Percentiles rank a stretch among this genome's conserved stretches.
These are phyloP conservation scores for Boletellus deceptivus DNA, from an alignment of 1,284 basidiomycete genomes.

Conservation along the genomic window DNA sequence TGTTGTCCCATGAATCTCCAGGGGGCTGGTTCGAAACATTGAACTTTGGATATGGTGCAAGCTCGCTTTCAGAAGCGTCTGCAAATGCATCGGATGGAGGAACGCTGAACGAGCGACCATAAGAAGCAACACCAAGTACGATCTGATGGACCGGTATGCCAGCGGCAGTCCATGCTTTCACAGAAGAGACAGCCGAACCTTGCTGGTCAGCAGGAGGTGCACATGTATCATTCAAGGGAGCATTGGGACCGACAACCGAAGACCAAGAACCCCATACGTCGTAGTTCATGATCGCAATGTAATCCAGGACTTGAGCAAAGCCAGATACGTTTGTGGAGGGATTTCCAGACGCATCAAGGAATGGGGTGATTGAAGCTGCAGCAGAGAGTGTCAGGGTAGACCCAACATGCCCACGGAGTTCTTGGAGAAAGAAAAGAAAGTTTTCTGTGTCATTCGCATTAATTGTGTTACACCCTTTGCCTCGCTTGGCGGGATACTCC, in stretches of 20 bases:
- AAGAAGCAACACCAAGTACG: slow-evolving; percentile 62
- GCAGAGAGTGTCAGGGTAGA: slow-evolving; percentile 54
- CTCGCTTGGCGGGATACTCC: slow-evolving; percentile 53
- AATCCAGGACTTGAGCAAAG: slow-evolving; percentile 48
- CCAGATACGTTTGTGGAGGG: slow-evolving; percentile 54
- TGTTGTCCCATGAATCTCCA: slow-evolving; percentile 44
- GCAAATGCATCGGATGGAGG: slow-evolving; percentile 30
- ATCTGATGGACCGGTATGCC: slow-evolving; percentile 64
- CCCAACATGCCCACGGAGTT: slow-evolving; percentile 41
- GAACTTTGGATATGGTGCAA: slow-evolving; percentile 40
- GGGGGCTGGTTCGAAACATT: slow-evolving; percentile 35
- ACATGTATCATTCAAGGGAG: slow-evolving; percentile 65
- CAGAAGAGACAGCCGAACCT: slow-evolving; percentile 62
- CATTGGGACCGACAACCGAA: slow-evolving; percentile 57
- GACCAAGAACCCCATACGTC: slow-evolving; percentile 64
- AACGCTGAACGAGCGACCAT: slow-evolving; percentile 49
- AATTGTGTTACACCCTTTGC: slow-evolving; percentile 46
- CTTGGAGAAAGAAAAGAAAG: slow-evolving; percentile 46
- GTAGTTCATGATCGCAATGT: slow-evolving; percentile 73
- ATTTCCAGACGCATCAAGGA: slow-evolving; percentile 47
- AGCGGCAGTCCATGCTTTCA: slow-evolving; percentile 59
- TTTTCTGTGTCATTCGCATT: slow-evolving; percentile 43
- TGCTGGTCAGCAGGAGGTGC: slow-evolving; percentile 48
- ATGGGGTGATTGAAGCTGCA: slow-evolving; percentile 56
- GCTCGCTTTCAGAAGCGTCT: slow-evolving; percentile 16